Evolutionary conservation across 2,329 filamentous ascomycete species (phyloP).

Genomic region (Teratosphaeria viscida): DNA sequence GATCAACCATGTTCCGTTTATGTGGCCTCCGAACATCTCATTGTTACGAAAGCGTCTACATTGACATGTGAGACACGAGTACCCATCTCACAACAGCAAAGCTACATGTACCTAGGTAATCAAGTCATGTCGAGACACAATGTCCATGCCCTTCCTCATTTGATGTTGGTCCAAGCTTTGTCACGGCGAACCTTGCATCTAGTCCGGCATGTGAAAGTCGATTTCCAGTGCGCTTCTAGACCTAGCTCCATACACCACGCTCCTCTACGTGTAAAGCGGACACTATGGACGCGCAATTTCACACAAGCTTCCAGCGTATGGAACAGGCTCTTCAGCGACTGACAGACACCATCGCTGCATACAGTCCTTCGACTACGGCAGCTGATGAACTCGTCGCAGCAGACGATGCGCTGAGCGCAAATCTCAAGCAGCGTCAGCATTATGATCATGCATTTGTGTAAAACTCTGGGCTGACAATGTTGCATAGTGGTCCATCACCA

Average conservation of each 20-base stretch:
- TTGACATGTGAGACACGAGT: no score
- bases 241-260: background rate
- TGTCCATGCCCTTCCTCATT: background rate
- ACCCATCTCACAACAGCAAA: no score
- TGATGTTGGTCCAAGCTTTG: background rate
- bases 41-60: no score
- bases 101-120: no score
- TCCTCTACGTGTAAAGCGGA: background rate
- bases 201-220: background rate
- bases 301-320: slow-evolving; percentile 35
- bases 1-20: no score
- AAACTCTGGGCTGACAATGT: background rate
- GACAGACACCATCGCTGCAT: slow-evolving; percentile 71
- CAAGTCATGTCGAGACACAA: background rate
- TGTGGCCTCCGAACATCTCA: no score
- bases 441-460: background rate
- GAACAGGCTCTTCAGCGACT: slow-evolving; percentile 50
- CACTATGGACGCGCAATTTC: slow-evolving; percentile 33
- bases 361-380: slow-evolving; percentile 60
- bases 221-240: background rate
- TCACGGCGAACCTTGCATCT: background rate
- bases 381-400: slow-evolving; percentile 61
- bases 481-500: slow-evolving; percentile 59
- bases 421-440: slow-evolving; percentile 52
- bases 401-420: slow-evolving; percentile 55